These are phyloP conservation scores for Cucurbita moschata DNA, from an alignment of 306 rosid species.

Conservation along the genomic window DNA sequence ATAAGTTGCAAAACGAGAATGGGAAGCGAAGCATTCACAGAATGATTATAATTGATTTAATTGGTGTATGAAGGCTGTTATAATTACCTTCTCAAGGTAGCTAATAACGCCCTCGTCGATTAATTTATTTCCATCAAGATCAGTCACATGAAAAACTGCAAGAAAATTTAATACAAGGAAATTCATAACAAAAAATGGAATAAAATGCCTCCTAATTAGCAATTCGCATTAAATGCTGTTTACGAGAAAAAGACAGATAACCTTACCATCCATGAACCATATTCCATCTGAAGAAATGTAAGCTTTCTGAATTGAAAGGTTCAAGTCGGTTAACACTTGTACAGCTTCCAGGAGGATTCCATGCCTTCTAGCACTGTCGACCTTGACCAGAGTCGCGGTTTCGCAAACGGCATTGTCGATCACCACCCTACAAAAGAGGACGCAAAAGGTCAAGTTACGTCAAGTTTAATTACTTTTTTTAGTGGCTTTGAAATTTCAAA, in stretches of 20 bases:
- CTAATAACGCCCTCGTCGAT: conserved; percentile 60
- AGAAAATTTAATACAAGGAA: background rate
- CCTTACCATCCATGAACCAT: conserved; percentile 96
- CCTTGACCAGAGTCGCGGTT: conserved; percentile 77
- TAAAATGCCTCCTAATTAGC: background rate
- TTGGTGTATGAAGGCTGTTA: background rate
- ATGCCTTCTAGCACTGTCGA: conserved; percentile 82
- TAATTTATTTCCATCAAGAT: conserved; percentile 62
- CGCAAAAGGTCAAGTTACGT: conserved; percentile 17
- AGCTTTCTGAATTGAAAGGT: conserved; percentile 72
- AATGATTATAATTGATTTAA: background rate
- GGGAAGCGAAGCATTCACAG: background rate
- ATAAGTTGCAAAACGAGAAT: background rate
- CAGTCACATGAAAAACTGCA: conserved; percentile 86
- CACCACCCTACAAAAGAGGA: conserved; percentile 49
- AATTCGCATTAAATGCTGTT: background rate
- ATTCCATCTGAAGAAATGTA: conserved; percentile 84
- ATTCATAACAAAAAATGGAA: background rate
- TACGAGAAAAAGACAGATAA: background rate
- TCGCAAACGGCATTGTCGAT: conserved; percentile 81
- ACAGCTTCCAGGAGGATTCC: conserved; percentile 85
- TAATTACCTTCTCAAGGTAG: conserved; percentile 74
- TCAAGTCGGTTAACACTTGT: conserved; percentile 67
- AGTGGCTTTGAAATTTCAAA: background rate
- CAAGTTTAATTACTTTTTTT: background rate